Evolutionary conservation across 176 grass and related monocot species (phyloP).

Genomic region (Musa beccarii): DNA sequence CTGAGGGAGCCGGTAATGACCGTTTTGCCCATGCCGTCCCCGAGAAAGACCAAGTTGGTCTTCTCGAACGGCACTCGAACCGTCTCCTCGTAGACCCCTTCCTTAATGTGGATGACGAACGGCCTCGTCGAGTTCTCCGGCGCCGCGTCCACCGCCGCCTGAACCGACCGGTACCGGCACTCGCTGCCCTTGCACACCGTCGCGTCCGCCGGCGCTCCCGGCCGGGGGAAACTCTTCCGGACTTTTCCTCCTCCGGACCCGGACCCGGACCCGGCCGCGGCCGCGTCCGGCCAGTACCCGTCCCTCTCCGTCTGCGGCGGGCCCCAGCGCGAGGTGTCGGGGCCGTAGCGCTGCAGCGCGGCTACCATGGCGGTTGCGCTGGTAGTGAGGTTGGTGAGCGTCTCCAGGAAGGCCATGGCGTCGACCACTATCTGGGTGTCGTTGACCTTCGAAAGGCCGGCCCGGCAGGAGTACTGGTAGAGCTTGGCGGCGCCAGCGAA

Average conservation of each 20-base stretch:
- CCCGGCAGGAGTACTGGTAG: slow-evolving; percentile 90
- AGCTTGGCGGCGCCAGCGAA: slow-evolving; percentile 50
- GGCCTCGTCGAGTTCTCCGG: slow-evolving; percentile 24
- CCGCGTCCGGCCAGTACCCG: slow-evolving; percentile 61
- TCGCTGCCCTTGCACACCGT: slow-evolving; percentile 12
- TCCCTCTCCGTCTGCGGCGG: slow-evolving; percentile 79
- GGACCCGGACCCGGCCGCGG: neutral
- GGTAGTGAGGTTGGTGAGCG: slow-evolving; percentile 39
- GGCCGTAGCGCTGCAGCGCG: slow-evolving; percentile 52
- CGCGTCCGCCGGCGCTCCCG: slow-evolving; percentile 19
- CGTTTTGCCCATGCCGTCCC: slow-evolving; percentile 76
- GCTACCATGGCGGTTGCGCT: slow-evolving; percentile 75
- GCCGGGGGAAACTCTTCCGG: slow-evolving; percentile 21
- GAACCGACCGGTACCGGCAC: neutral
- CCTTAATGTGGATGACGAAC: slow-evolving; percentile 71
- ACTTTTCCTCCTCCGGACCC: neutral
- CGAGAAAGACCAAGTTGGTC: slow-evolving; percentile 58
- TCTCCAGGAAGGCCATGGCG: slow-evolving; percentile 60
- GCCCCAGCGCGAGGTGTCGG: slow-evolving; percentile 44
- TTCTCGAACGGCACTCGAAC: slow-evolving; percentile 69
- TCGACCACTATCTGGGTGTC: slow-evolving; percentile 43
- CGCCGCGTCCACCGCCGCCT: slow-evolving; percentile 46
- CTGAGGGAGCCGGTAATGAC: slow-evolving; percentile 76
- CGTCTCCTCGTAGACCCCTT: slow-evolving; percentile 73
- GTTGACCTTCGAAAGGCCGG: slow-evolving; percentile 70